These are phyloP conservation scores for Wallacemonas sp. DNA, from an alignment of 208 protist genomes.

Conservation along the genomic window DNA sequence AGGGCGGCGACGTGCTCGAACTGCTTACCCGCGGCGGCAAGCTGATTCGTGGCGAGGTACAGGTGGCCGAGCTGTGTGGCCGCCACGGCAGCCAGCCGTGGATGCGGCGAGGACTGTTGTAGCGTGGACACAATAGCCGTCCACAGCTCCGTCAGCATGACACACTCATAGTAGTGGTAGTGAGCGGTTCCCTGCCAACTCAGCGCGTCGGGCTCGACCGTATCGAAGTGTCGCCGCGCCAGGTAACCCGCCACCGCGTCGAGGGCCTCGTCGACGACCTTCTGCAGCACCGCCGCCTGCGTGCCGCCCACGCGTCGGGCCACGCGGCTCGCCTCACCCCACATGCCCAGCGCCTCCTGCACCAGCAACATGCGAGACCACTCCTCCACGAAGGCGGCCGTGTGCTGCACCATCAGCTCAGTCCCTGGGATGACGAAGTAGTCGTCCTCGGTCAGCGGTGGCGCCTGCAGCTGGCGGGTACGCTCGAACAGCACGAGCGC, in stretches of 20 bases:
- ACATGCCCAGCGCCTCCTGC: slow-evolving; percentile 83
- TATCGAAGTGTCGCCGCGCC: slow-evolving; percentile 53
- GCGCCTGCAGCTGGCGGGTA: slow-evolving; percentile 29
- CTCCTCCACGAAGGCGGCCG: slow-evolving; percentile 72
- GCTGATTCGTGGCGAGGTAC: slow-evolving; percentile 81
- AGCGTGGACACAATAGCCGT: slow-evolving; percentile 53
- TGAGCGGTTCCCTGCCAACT: slow-evolving; percentile 60
- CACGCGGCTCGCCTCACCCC: slow-evolving; percentile 60
- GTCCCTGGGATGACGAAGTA: slow-evolving; percentile 78
- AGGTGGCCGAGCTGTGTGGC: slow-evolving; percentile 79
- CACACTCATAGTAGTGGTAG: slow-evolving; percentile 81
- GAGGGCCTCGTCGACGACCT: slow-evolving; percentile 56
- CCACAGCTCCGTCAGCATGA: slow-evolving; percentile 85
- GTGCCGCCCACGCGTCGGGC: slow-evolving; percentile 52
- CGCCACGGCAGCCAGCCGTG: slow-evolving; percentile 54
- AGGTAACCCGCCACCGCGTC: slow-evolving; percentile 67
- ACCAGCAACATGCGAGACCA: slow-evolving; percentile 82
- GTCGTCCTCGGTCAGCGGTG: slow-evolving; percentile 60
- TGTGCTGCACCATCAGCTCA: slow-evolving; percentile 72
- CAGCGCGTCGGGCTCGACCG: slow-evolving; percentile 29
- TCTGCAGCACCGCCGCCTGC: slow-evolving; percentile 30
- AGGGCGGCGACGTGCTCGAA: slow-evolving; percentile 45
- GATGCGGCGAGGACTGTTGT: slow-evolving; percentile 59
- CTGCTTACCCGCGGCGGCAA: slow-evolving; percentile 59
- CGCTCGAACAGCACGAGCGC: slow-evolving; percentile 75